Evolutionary conservation across 2,329 filamentous ascomycete species (phyloP).

Genomic region (Proliferodiscus dingleyae): DNA sequence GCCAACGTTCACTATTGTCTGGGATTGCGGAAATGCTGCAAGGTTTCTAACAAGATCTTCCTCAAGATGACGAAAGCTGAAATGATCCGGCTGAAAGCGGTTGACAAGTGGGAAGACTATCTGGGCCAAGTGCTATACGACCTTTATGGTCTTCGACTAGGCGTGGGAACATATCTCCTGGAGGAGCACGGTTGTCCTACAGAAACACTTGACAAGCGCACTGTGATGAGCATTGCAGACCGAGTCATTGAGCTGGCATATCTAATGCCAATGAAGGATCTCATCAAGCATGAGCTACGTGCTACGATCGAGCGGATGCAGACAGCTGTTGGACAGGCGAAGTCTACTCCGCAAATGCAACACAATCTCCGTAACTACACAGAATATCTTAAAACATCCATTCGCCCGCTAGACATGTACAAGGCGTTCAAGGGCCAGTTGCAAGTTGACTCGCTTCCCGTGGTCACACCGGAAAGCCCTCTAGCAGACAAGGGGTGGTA

Average conservation of each 20-base stretch:
- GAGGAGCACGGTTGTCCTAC: constrained; percentile 75
- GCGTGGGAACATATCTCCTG: constrained; percentile 59
- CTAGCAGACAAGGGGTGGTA: constrained; percentile 85
- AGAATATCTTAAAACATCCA: constrained; percentile 74
- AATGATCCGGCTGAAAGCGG: constrained; percentile 67
- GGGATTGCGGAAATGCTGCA: constrained; percentile 81
- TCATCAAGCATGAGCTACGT: constrained; percentile 87
- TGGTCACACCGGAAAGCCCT: constrained; percentile 63
- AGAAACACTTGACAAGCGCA: constrained; percentile 73
- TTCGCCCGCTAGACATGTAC: constrained; percentile 77
- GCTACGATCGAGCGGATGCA: constrained; percentile 91
- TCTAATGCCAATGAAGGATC: constrained; percentile 81
- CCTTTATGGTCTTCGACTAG: constrained; percentile 74
- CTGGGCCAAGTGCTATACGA: constrained; percentile 81
- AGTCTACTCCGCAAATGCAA: constrained; percentile 73
- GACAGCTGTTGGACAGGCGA: constrained; percentile 73
- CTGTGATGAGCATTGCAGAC: constrained; percentile 76
- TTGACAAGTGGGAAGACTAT: constrained; percentile 81
- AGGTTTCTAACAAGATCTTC: constrained; percentile 78
- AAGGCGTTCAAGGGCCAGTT: constrained; percentile 75
- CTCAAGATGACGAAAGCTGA: constrained; percentile 86
- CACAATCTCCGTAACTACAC: constrained; percentile 83
- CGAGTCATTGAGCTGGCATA: constrained; percentile 77
- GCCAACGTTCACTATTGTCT: constrained; percentile 78
- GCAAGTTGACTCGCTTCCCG: constrained; percentile 65